A percentile compares a stretch with the other conserved stretches of the same genome.
These are phyloP conservation scores for Aspergillus vadensis DNA, from an alignment of 2,329 filamentous ascomycete genomes.

Conservation along the genomic window DNA sequence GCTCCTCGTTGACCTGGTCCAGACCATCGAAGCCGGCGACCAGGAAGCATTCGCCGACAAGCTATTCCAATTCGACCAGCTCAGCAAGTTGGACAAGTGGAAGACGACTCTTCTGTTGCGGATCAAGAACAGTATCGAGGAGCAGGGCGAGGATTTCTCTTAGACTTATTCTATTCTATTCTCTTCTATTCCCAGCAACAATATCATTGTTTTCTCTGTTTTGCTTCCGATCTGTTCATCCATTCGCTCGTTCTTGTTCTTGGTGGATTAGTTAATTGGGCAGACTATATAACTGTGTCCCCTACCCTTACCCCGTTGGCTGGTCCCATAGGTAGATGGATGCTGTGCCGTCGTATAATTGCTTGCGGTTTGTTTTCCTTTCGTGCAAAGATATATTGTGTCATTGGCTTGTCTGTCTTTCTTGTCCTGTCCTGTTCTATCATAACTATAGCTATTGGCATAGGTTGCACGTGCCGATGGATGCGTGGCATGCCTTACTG, in stretches of 20 bases:
- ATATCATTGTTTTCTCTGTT: too few relatives aligned
- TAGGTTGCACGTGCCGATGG: too few relatives aligned
- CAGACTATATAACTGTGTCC: background rate
- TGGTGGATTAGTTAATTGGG: background rate
- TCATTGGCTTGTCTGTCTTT: background rate
- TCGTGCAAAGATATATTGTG: background rate
- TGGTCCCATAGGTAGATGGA: conserved; percentile 2
- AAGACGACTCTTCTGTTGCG: conserved; percentile 83
- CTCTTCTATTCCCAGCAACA: background rate
- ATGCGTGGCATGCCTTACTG: background rate
- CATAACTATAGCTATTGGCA: too few relatives aligned
- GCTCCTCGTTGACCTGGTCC: conserved; percentile 74
- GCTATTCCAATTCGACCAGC: conserved; percentile 84
- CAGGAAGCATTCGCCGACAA: conserved; percentile 84
- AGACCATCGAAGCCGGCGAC: conserved; percentile 74
- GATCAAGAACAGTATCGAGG: conserved; percentile 81
- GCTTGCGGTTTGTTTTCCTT: background rate
- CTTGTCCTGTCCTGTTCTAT: background rate
- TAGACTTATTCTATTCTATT: conserved; percentile 37
- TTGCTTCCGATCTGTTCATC: too few relatives aligned
- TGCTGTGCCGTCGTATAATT: background rate
- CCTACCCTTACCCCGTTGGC: background rate
- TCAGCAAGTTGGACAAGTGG: conserved; percentile 95
- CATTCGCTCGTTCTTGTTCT: background rate
- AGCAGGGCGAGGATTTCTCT: conserved; percentile 68